Base-by-base conservation (phyloP, 257 asterid genomes). In the Buddleja alternifolia region DNA sequence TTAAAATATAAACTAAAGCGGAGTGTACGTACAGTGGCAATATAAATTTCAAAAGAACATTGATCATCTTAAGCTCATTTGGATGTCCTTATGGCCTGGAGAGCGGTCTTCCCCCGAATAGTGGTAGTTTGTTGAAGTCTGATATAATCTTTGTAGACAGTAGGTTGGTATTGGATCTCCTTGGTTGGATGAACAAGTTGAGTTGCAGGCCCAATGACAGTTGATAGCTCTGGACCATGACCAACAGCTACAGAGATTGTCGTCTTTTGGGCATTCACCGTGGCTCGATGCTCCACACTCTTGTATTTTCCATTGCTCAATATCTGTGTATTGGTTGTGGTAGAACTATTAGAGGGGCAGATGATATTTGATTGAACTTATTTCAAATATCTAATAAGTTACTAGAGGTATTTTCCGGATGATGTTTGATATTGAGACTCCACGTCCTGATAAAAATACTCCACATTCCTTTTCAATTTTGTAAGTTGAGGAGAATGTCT, bases 221-320 rank as follows among this genome's bases (percentile, higher is more conserved):
- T 71, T 9, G 77, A 61, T 23, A 81, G 23, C 0, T 62, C 71
- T 0, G 87, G 85, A 53, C 90, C 89, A 60, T 79, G 76, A 20
- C 85, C 85, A n/a, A 79, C 85, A 0, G 80, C 90, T 17, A 86
- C 36, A 6, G 88, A 86, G 21, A 86, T 82, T 46, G 86, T 80
- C 4, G 82, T 72, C 55, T 46, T 73, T 53, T 63, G 23, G 1
- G 19, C 66, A 45, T 82, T 84, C 42, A 84, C 88, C 4, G 71
- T 74, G 9, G 82, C 83, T 59, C 87, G 71, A 77, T 86, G 93
- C 78, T 86, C 90, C 59, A 80, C 75, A 12, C 93, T 86, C 81
- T 71, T 83, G 81, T 82, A 87, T 69, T 58, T 81, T 6, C 89
- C 91, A 17, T 85, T 87, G 79, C 95, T 83, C 45, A 85, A 4